Conservation (phyloP, 1,284 basidiomycete species). For the Puccinia sorghi region DNA sequence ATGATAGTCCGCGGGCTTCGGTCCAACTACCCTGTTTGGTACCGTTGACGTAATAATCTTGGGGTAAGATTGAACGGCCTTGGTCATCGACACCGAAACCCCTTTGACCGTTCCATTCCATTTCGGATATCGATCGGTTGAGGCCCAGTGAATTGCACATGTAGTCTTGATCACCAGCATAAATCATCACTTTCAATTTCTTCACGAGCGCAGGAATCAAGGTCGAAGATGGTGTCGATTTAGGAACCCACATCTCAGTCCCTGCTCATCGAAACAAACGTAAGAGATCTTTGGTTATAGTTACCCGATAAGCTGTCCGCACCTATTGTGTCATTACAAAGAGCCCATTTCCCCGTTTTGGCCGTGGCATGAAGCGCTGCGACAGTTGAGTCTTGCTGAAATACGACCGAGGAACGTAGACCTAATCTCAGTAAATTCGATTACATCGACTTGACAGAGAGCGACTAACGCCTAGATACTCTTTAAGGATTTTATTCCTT, state of each 20-base stretch:
- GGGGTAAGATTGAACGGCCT: not conserved
- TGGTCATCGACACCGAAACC: conserved; percentile 66
- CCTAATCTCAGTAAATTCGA: not conserved
- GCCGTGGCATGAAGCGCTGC: conserved; percentile 74
- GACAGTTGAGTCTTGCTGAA: conserved; percentile 69
- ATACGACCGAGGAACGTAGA: not conserved
- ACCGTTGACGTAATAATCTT: conserved; percentile 74
- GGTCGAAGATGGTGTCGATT: conserved; percentile 71
- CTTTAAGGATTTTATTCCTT: conserved; percentile 74
- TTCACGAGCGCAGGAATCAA: conserved; percentile 77
- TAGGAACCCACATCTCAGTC: conserved; percentile 52
- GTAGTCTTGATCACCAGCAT: conserved; percentile 91
- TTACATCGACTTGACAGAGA: not conserved
- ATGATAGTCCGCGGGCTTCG: conserved; percentile 82
- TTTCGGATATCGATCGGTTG: conserved; percentile 38
- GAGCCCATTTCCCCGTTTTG: conserved; percentile 80
- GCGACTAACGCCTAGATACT: conserved; percentile 69
- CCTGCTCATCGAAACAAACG: not conserved
- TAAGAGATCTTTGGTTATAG: not conserved
- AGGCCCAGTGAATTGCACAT: conserved; percentile 66
- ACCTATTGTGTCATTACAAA: conserved; percentile 76
- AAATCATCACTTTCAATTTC: conserved; percentile 79
- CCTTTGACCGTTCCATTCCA: conserved; percentile 57
- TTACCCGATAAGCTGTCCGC: conserved; percentile 57
- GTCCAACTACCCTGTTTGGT: conserved; percentile 86